These are phyloP conservation scores for Colletotrichum ledebouriae DNA, from an alignment of 2,329 filamentous ascomycete genomes.

Conservation along the genomic window DNA sequence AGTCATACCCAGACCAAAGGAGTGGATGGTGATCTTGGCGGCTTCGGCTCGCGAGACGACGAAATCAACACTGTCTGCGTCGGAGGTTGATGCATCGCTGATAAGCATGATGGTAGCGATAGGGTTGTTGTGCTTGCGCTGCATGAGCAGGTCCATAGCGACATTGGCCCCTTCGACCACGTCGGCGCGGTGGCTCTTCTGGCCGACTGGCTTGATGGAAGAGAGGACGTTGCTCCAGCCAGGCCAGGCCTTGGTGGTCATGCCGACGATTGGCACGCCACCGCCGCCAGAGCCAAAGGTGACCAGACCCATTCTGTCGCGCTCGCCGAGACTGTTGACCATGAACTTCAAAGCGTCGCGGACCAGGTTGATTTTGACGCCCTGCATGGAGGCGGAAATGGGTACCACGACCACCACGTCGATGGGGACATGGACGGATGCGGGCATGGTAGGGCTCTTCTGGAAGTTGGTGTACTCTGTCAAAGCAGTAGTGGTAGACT, in stretches of 20 bases:
- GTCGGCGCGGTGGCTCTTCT: slow-evolving; percentile 96
- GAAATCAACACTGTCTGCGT: slow-evolving; percentile 96
- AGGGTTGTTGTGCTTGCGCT: slow-evolving; percentile 94
- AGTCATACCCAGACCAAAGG: slow-evolving; percentile 94
- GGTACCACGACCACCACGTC: slow-evolving; percentile 97
- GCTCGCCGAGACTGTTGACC: slow-evolving; percentile 88
- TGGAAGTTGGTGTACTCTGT: slow-evolving; percentile 90
- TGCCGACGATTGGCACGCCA: slow-evolving; percentile 94
- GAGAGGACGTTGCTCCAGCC: slow-evolving; percentile 90
- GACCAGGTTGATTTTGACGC: slow-evolving; percentile 96
- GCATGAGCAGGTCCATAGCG: slow-evolving; percentile 98
- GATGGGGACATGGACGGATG: slow-evolving; percentile 86
- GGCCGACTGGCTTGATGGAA: slow-evolving; percentile 91
- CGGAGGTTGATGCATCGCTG: slow-evolving; percentile 95
- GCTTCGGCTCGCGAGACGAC: slow-evolving; percentile 97
- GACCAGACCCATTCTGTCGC: slow-evolving; percentile 96
- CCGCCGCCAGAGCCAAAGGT: slow-evolving; percentile 96
- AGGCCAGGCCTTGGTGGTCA: slow-evolving; percentile 95
- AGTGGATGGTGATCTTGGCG: slow-evolving; percentile 96
- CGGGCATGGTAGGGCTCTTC: slow-evolving; percentile 58
- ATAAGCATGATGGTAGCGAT: slow-evolving; percentile 96
- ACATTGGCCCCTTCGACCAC: slow-evolving; percentile 98
- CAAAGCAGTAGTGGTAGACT: slow-evolving; percentile 87
- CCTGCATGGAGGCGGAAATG: slow-evolving; percentile 98
- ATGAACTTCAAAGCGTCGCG: slow-evolving; percentile 94